Base-by-base conservation (phyloP, 257 asterid genomes). In the Scutellaria baicalensis region DNA sequence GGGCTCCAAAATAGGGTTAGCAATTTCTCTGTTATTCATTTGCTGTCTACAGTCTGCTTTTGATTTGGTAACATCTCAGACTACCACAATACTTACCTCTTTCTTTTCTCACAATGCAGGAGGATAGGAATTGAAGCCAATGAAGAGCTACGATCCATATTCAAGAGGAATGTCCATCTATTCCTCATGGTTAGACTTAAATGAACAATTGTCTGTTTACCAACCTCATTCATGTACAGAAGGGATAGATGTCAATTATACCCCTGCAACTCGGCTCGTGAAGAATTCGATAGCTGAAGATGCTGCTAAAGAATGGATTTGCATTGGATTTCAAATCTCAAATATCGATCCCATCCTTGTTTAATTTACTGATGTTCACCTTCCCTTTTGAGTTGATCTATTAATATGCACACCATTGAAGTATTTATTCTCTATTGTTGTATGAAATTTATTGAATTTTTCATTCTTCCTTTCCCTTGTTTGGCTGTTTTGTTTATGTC, bases 61-160 rank as follows among this genome's bases (percentile, higher is more conserved):
- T 56, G 8, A 55, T 55, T 55, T 23, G 13, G 9, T 55, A 55
- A 54, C 36, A 27, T 27, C 40, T 5, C 5, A 44, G 6, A 17
- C 59, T 12, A 1, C 45, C 42, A 12, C 49, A 21, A 12, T 39
- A 40, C 43, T 55, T 54, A 5, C 8, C 9, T 8, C n/a, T 59
- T 9, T 38, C 16, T n/a, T 43, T 33, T 36, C 20, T 14, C 6
- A 9, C 20, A 27, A 9, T 67, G 84, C 89, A 93, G 99, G 88
- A 84, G 94, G 76, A 91, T 93, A 17, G 99, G 99, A 3, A 50
- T 91, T 0, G 99, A 93, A 83, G 97, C 99, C 35, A 93, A 91
- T 16, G 97, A 91, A 72, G 99, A 93, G 88, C 85, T 93, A 51
- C 77, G 96, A 64, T 69, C 84, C 57, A 91, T 91, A 83, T 89